phyloP scores from a whole-genome alignment of 768 basidiomycete species.

The Serendipita sp. region DNA sequence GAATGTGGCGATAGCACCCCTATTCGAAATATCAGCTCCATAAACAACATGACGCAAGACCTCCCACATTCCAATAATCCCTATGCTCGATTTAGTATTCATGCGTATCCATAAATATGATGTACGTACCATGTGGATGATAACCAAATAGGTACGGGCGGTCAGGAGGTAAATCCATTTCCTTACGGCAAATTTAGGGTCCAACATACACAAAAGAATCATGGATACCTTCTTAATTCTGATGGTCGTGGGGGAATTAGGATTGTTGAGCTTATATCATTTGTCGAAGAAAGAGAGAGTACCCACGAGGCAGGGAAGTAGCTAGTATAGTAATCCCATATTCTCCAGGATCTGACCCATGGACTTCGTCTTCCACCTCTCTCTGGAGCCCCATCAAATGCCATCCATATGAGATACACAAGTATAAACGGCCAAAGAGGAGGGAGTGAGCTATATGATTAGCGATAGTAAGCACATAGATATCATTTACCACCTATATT shows the following conservation, averaged over 20 bases:
- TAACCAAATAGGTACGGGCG: conserved; percentile 94
- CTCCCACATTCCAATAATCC: conserved; percentile 92
- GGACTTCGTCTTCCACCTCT: conserved; percentile 50
- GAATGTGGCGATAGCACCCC: conserved; percentile 93
- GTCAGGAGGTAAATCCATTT: conserved; percentile 79
- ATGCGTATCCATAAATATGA: not conserved
- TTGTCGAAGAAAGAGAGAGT: not conserved
- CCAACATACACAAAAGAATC: not conserved
- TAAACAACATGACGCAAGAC: not conserved
- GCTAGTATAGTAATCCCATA: conserved; percentile 86
- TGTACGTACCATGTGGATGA: conserved; percentile 76
- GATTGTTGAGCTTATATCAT: not conserved
- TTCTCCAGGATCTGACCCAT: conserved; percentile 52
- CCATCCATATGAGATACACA: conserved; percentile 64
- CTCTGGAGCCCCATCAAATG: conserved; percentile 61
- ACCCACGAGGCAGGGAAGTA: conserved; percentile 83
- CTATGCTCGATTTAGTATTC: conserved; percentile 24
- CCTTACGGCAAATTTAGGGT: conserved; percentile 29
- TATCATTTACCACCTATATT: not conserved
- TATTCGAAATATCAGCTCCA: conserved; percentile 18
- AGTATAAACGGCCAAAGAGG: conserved; percentile 73
- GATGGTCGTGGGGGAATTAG: not conserved
- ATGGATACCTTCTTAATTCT: conserved; percentile 28
- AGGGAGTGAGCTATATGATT: conserved; percentile 56
- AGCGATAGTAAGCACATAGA: not conserved